These are phyloP conservation scores for Zancudomyces culisetae DNA, from an alignment of 371 early-diverging fungal species.

Conservation along the genomic window DNA sequence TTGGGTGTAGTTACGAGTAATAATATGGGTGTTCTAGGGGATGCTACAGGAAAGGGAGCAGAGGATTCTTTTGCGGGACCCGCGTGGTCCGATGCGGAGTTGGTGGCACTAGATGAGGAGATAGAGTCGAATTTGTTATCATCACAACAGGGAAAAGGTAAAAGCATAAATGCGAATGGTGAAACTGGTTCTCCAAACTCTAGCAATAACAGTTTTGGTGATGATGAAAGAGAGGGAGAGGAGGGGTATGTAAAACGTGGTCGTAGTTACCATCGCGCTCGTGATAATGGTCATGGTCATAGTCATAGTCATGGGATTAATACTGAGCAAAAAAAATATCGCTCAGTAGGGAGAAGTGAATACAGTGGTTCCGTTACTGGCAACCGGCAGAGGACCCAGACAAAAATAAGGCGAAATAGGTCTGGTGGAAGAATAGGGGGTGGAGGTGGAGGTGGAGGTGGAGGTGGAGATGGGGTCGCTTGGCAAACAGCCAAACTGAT, in stretches of 20 bases:
- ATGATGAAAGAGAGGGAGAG: not conserved
- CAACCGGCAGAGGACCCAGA: not conserved
- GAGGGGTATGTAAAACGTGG: not conserved
- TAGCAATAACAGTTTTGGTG: not conserved
- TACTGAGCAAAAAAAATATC: too few relatives aligned
- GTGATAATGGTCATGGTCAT: too few relatives aligned
- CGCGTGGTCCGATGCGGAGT: conserved; percentile 2
- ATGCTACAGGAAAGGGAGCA: not conserved
- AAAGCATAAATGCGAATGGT: too few relatives aligned
- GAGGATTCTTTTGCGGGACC: not conserved
- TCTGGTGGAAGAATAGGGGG: too few relatives aligned
- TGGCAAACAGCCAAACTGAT: conserved; percentile 4
- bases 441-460: too few relatives aligned
- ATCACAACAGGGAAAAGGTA: too few relatives aligned
- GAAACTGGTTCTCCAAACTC: not conserved
- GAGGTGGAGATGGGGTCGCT: too few relatives aligned
- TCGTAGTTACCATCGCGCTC: too few relatives aligned
- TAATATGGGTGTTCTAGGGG: not conserved
- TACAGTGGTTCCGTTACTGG: not conserved
- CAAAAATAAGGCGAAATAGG: not conserved
- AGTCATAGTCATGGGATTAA: too few relatives aligned
- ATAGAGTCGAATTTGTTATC: too few relatives aligned
- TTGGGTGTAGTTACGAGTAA: too few relatives aligned
- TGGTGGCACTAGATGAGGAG: conserved; percentile 2
- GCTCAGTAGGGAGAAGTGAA: too few relatives aligned